Conservation (phyloP, 2,329 filamentous ascomycete species). For the Chalaropsis thielavioides region DNA sequence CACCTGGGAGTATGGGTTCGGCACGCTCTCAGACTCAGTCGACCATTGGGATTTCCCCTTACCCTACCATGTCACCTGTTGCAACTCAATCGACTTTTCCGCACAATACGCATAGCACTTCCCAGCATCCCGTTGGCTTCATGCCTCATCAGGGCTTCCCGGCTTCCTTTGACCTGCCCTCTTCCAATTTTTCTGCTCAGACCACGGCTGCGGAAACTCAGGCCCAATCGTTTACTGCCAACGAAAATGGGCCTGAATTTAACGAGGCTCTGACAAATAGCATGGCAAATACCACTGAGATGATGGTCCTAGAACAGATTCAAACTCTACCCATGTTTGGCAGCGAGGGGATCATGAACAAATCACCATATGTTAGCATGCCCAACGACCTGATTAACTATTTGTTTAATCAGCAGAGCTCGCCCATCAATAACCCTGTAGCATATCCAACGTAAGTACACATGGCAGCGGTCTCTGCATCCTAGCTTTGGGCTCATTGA, state of each 20-base stretch:
- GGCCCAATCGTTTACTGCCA: conserved; percentile 18
- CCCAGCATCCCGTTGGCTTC: conserved; percentile 36
- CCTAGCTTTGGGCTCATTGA: not conserved
- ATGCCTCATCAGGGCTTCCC: conserved; percentile 47
- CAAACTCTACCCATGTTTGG: conserved; percentile 75
- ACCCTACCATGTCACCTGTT: conserved; percentile 39
- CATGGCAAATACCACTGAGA: conserved; percentile 28
- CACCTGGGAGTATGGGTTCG: conserved; percentile 8
- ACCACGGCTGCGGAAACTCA: not conserved
- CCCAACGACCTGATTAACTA: conserved; percentile 79
- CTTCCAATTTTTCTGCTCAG: conserved; percentile 36
- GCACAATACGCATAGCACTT: conserved; percentile 26
- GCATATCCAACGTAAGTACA: conserved; percentile 19
- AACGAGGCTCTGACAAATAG: conserved; percentile 1
- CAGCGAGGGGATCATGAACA: conserved; percentile 59
- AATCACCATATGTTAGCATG: conserved; percentile 71
- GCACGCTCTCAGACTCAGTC: conserved; percentile 1
- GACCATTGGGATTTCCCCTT: conserved; percentile 28
- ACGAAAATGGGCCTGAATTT: conserved; percentile 6
- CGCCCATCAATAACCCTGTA: conserved; percentile 20
- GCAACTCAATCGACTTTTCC: conserved; percentile 36
- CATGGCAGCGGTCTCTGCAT: not conserved
- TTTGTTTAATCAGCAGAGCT: conserved; percentile 47
- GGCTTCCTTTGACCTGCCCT: conserved; percentile 43
- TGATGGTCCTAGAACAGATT: conserved; percentile 50